phyloP scores from a whole-genome alignment of 345 rosid species.

The Pugionium dolabratum region DNA sequence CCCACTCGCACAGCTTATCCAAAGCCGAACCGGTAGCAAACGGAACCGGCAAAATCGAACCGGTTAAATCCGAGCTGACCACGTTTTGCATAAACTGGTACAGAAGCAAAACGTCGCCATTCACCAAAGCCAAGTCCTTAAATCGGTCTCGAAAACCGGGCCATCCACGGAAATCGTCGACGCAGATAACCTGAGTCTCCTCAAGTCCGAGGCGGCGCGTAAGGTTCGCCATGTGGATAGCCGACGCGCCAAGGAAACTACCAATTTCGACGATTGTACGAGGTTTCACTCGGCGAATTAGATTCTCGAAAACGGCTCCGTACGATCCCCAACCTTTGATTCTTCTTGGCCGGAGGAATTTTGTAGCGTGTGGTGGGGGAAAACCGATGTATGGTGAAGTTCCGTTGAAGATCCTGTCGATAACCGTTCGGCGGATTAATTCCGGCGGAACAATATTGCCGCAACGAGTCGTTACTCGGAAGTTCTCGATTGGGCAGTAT shows the following conservation, averaged over 20 bases:
- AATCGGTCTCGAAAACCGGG: conserved; percentile 63
- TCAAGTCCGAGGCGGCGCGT: conserved; percentile 54
- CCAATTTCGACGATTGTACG: conserved; percentile 64
- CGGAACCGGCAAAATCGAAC: conserved; percentile 58
- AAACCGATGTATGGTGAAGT: conserved; percentile 58
- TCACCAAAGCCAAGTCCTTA: conserved; percentile 47
- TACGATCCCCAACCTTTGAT: conserved; percentile 73
- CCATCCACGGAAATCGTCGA: conserved; percentile 84
- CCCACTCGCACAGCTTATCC: conserved; percentile 64
- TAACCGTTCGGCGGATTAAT: conserved; percentile 46
- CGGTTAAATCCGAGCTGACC: conserved; percentile 40
- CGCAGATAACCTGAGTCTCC: conserved; percentile 55
- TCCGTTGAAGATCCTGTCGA: conserved; percentile 53
- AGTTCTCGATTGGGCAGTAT: conserved; percentile 44
- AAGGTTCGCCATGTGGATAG: conserved; percentile 72
- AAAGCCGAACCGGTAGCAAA: conserved; percentile 62
- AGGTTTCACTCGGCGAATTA: conserved; percentile 56
- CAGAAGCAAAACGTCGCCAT: conserved; percentile 61
- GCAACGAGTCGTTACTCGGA: conserved; percentile 57
- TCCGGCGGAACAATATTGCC: conserved; percentile 44
- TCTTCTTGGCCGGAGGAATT: conserved; percentile 39
- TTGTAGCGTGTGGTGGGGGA: conserved; percentile 50
- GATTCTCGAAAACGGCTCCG: conserved; percentile 57
- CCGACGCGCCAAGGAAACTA: conserved; percentile 73
- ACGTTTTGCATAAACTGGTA: conserved; percentile 71